A percentile compares a stretch with the other conserved stretches of the same genome.
phyloP scores from a whole-genome alignment of 179 eudicot genomes.

The Amaranthus tricolor region DNA sequence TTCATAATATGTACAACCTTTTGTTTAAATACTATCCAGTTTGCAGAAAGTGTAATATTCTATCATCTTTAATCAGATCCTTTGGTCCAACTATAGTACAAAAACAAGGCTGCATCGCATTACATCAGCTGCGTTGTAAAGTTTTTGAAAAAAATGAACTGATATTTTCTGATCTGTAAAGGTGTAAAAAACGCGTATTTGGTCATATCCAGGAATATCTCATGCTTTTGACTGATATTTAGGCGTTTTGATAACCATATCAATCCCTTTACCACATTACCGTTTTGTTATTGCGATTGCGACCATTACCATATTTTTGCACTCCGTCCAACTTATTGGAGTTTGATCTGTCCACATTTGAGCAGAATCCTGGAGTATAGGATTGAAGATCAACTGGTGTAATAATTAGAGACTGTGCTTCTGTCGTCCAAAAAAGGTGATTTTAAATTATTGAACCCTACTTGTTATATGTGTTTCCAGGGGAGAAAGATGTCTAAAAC shows the following conservation, averaged over 20 bases:
- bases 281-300: too few species aligned
- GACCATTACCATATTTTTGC: too few species aligned
- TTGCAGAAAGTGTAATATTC: not conserved
- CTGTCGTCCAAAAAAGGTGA: not conserved
- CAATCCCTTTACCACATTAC: too few species aligned
- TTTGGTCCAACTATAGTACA: not conserved
- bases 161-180: too few species aligned
- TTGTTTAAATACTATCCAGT: not conserved
- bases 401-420: not conserved
- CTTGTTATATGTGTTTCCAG: slow-evolving; percentile 38
- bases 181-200: too few species aligned
- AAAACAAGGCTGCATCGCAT: too few species aligned
- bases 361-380: not conserved
- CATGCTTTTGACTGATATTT: too few species aligned
- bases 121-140: too few species aligned
- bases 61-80: not conserved
- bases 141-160: too few species aligned
- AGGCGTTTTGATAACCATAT: too few species aligned
- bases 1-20: not conserved
- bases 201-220: too few species aligned
- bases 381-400: not conserved
- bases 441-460: not conserved
- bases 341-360: not conserved
- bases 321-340: not conserved
- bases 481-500: slow-evolving; percentile 98